A percentile compares a stretch with the other conserved stretches of the same genome.
phyloP scores from a whole-genome alignment of 78 protist genomes.

The Mantamonas sphyraenae region DNA sequence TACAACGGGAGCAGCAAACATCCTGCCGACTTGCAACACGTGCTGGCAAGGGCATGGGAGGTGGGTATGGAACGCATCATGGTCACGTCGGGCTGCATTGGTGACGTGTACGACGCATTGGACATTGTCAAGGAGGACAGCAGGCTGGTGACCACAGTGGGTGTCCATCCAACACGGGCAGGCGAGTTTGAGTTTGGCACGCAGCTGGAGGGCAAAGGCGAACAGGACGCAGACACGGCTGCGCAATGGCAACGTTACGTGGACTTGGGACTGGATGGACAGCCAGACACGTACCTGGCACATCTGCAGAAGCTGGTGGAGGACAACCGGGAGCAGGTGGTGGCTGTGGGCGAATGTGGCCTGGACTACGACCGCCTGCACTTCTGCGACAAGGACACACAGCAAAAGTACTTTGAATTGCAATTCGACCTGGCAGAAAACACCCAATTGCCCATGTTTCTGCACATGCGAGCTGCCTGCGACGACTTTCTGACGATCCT shows the following conservation, averaged over 20 bases:
- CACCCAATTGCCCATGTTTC: slow-evolving; percentile 37
- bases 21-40: slow-evolving; percentile 7
- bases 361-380: slow-evolving; percentile 44
- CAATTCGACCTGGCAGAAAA: slow-evolving; percentile 41
- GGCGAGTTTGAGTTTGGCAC: slow-evolving; percentile 18
- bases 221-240: too few species aligned
- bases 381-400: slow-evolving; percentile 29
- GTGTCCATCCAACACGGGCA: slow-evolving; percentile 47
- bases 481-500: slow-evolving; percentile 33
- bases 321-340: slow-evolving; percentile 3
- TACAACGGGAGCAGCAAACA: slow-evolving; percentile 29
- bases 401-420: slow-evolving; percentile 10
- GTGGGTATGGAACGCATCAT: slow-evolving; percentile 19
- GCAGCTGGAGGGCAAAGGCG: too few species aligned
- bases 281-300: background rate
- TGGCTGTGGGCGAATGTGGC: slow-evolving; percentile 48
- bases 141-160: slow-evolving; percentile 23
- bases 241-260: too few species aligned
- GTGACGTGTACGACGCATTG: slow-evolving; percentile 16
- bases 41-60: slow-evolving; percentile 14
- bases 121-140: slow-evolving; percentile 5
- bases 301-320: background rate
- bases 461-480: slow-evolving; percentile 34
- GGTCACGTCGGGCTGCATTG: slow-evolving; percentile 27
- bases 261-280: too few species aligned